Conservation (phyloP, 768 basidiomycete species). For the Mycena metata region DNA sequence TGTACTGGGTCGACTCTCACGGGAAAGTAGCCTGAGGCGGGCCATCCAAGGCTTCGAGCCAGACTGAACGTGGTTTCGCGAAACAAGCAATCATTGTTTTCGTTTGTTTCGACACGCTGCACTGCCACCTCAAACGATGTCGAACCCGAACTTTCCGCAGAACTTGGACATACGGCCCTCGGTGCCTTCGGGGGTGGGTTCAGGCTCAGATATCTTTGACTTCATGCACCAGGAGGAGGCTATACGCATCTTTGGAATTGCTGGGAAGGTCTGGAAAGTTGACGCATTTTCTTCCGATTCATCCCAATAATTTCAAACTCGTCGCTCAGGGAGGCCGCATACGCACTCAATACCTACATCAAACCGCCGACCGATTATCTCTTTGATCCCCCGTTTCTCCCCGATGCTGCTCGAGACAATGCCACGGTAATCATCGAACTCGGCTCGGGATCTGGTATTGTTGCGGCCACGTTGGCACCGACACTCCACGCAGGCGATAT, state of each 20-base stretch:
- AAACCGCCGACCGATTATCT: slow-evolving; percentile 49
- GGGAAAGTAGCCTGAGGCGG: too few relatives aligned
- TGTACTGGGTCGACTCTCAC: too few relatives aligned
- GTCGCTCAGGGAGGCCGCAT: slow-evolving; percentile 78
- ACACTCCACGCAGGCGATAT: slow-evolving; percentile 57
- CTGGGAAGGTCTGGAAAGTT: slow-evolving; percentile 84
- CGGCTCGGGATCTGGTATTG: slow-evolving; percentile 83
- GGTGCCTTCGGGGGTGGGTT: background rate
- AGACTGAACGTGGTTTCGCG: too few relatives aligned
- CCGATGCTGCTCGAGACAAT: slow-evolving; percentile 22
- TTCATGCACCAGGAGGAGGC: slow-evolving; percentile 61
- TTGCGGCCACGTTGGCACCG: slow-evolving; percentile 58
- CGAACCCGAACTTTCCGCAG: slow-evolving; percentile 57
- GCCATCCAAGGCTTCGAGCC: too few relatives aligned
- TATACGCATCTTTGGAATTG: slow-evolving; percentile 84
- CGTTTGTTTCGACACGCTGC: too few relatives aligned
- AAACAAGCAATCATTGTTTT: too few relatives aligned
- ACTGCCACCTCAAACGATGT: background rate
- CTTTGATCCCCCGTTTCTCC: slow-evolving; percentile 70
- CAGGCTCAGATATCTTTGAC: slow-evolving; percentile 14
- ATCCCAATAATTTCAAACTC: background rate
- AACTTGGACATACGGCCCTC: slow-evolving; percentile 54
- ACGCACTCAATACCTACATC: slow-evolving; percentile 70
- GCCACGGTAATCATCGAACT: slow-evolving; percentile 71
- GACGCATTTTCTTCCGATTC: slow-evolving; percentile 3